Percentiles rank a stretch among this genome's conserved stretches.
Conservation (phyloP, 345 rosid genomes). For the Hevea brasiliensis region DNA sequence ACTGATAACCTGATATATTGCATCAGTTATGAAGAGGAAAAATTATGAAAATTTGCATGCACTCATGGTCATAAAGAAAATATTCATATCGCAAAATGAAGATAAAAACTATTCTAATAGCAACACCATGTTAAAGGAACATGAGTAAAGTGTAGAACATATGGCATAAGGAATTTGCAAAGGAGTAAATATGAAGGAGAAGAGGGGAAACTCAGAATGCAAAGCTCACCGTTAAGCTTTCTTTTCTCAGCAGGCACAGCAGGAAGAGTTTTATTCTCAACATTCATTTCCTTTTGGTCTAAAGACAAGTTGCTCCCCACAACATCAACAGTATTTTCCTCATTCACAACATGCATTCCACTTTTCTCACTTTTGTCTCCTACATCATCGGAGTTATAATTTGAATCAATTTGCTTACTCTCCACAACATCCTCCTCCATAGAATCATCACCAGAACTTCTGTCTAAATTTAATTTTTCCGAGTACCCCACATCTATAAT, state of each 20-base stretch:
- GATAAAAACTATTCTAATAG: background rate
- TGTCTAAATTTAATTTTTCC: slow-evolving; percentile 90
- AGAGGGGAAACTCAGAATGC: background rate
- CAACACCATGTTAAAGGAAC: background rate
- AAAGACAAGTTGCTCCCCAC: slow-evolving; percentile 43
- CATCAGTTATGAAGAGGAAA: background rate
- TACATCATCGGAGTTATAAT: slow-evolving; percentile 51
- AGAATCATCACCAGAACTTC: slow-evolving; percentile 97
- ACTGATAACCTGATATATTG: background rate
- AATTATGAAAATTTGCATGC: background rate
- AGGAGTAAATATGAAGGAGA: background rate
- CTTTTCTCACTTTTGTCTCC: slow-evolving; percentile 50
- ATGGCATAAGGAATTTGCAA: background rate
- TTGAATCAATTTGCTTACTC: slow-evolving; percentile 70
- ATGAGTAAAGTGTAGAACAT: background rate
- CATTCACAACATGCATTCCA: slow-evolving; percentile 41
- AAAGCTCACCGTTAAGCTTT: slow-evolving; percentile 68
- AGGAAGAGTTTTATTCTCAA: slow-evolving; percentile 39
- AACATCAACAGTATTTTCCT: slow-evolving; percentile 47
- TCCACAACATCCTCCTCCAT: slow-evolving; percentile 91
- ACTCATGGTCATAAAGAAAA: background rate
- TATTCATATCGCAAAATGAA: background rate
- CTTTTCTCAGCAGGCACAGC: slow-evolving; percentile 65
- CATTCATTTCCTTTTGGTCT: slow-evolving; percentile 37
- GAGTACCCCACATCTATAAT: slow-evolving; percentile 66